phyloP scores from a whole-genome alignment of 768 basidiomycete genomes.

The Suillus sp. region DNA sequence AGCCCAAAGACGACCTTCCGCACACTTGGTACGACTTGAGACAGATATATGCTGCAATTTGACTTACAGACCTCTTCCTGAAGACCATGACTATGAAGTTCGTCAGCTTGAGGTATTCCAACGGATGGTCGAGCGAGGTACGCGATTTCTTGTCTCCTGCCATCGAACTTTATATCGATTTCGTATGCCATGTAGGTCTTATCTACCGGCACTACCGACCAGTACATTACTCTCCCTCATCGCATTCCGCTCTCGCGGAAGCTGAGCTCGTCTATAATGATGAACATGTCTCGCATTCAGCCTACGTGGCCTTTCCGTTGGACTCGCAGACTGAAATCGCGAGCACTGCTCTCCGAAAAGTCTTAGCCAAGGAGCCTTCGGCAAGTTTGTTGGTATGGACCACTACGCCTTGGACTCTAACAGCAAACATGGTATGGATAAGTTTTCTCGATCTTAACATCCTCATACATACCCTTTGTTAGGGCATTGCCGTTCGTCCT shows the following conservation, averaged over 20 bases:
- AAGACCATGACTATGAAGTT: conserved; percentile 88
- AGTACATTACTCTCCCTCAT: conserved; percentile 94
- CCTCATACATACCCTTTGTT: conserved; percentile 1
- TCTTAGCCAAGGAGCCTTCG: conserved; percentile 33
- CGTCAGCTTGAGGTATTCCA: conserved; percentile 85
- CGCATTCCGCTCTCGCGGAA: conserved; percentile 91
- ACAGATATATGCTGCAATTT: neutral
- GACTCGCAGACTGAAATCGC: conserved; percentile 31
- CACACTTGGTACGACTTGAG: conserved; percentile 67
- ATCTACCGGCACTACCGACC: conserved; percentile 88
- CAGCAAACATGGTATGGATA: conserved; percentile 83
- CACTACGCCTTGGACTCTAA: conserved; percentile 96
- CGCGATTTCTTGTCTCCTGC: conserved; percentile 7
- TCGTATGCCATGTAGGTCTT: conserved; percentile 50
- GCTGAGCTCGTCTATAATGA: conserved; percentile 92
- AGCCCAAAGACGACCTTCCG: conserved; percentile 69
- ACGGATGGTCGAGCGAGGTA: conserved; percentile 85
- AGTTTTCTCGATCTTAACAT: conserved; percentile 3
- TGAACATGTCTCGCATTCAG: conserved; percentile 83
- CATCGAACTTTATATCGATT: no score
- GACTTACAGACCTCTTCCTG: neutral
- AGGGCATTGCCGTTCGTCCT: conserved; percentile 89
- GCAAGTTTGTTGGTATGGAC: conserved; percentile 87
- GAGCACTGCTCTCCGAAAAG: conserved; percentile 30
- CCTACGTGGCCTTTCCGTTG: conserved; percentile 81